These are phyloP conservation scores for Fusarium foetens DNA, from an alignment of 2,329 filamentous ascomycete genomes.

Conservation along the genomic window DNA sequence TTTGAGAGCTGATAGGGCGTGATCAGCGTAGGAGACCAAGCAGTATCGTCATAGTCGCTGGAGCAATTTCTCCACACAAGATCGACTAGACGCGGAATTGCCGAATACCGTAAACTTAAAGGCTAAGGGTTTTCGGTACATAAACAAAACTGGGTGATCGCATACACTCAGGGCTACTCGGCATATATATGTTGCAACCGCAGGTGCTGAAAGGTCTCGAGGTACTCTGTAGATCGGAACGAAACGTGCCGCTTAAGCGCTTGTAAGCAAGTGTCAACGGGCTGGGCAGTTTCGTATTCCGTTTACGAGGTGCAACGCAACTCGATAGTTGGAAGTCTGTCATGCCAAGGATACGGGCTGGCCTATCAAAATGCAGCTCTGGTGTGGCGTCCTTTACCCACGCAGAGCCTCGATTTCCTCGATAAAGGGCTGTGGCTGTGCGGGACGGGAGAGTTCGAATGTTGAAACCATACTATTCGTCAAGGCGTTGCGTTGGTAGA, in stretches of 20 bases:
- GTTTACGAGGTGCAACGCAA: not conserved
- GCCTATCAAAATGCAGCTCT: constrained; percentile 12
- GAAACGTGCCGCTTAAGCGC: constrained; percentile 12
- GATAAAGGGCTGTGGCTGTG: not conserved
- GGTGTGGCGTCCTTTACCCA: not conserved
- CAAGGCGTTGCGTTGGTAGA: constrained; percentile 6
- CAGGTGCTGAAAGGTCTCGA: not conserved
- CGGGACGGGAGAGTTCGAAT: not conserved
- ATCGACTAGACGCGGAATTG: constrained; percentile 31
- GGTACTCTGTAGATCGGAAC: not conserved
- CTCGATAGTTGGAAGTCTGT: not conserved
- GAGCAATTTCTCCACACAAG: constrained; percentile 22
- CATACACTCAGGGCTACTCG: not conserved
- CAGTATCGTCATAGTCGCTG: constrained; percentile 16
- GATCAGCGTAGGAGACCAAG: constrained; percentile 13
- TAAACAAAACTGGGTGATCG: not conserved
- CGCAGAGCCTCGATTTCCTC: not conserved
- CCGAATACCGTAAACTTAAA: constrained; percentile 14
- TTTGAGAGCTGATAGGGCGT: not conserved
- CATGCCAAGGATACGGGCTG: constrained; percentile 12
- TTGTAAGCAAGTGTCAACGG: not conserved
- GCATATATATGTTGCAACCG: not conserved
- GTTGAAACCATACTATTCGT: not conserved
- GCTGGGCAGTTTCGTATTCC: constrained; percentile 10
- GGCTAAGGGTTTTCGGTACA: not conserved